Conservation (phyloP, 164 flowering plant species). For the Piper betle region DNA sequence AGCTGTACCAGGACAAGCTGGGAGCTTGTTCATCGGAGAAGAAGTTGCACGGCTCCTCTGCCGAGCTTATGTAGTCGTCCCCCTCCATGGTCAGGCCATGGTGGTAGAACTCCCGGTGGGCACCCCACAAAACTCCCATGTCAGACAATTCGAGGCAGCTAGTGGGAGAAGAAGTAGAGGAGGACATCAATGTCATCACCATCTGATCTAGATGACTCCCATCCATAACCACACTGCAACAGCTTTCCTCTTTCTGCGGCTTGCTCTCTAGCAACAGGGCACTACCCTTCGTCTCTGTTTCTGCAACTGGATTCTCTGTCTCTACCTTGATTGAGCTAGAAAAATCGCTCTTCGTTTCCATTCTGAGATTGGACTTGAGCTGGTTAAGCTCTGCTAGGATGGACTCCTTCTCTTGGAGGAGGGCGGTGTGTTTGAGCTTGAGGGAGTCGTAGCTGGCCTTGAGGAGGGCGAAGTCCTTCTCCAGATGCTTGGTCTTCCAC, state of each 20-base stretch:
- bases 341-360: slow-evolving; percentile 9
- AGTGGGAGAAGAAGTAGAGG: slow-evolving; percentile 20
- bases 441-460: slow-evolving; percentile 28
- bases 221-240: slow-evolving; percentile 82
- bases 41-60: slow-evolving; percentile 53
- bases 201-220: slow-evolving; percentile 21
- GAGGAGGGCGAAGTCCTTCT: slow-evolving; percentile 26
- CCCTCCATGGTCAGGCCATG: slow-evolving; percentile 34
- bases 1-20: slow-evolving; percentile 57
- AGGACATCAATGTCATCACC: slow-evolving; percentile 4
- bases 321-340: slow-evolving; percentile 14
- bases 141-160: slow-evolving; percentile 29
- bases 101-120: slow-evolving; percentile 20
- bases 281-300: slow-evolving; percentile 6
- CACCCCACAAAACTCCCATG: slow-evolving; percentile 4
- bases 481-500: slow-evolving; percentile 43
- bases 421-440: slow-evolving; percentile 14
- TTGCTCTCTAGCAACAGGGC: slow-evolving; percentile 3
- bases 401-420: slow-evolving; percentile 22
- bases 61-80: slow-evolving; percentile 54
- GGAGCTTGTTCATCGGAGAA: slow-evolving; percentile 90
- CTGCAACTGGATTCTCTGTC: background rate
- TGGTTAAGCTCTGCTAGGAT: slow-evolving; percentile 22
- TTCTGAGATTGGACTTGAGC: slow-evolving; percentile 13
- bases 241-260: slow-evolving; percentile 27